These are phyloP conservation scores for Casuarina glauca DNA, from an alignment of 306 rosid genomes.

Conservation along the genomic window DNA sequence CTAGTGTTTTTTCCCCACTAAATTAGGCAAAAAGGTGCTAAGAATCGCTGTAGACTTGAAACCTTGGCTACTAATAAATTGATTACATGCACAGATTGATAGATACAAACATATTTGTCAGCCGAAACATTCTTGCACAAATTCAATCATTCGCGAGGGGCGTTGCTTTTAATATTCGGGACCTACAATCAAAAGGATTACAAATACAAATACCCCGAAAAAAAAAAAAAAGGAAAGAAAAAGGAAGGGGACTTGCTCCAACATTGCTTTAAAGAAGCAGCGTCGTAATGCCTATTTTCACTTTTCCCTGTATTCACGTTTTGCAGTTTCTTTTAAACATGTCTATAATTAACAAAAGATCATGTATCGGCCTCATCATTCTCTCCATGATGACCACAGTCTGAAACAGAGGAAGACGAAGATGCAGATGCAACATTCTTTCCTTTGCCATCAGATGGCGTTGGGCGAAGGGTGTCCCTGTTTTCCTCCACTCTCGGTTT, in stretches of 20 bases:
- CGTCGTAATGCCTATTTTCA: not conserved
- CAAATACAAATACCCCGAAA: too few species aligned
- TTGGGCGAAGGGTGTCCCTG: slow-evolving; percentile 22
- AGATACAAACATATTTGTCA: too few species aligned
- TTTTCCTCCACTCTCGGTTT: slow-evolving; percentile 36
- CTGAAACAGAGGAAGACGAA: slow-evolving; percentile 27
- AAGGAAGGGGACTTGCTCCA: not conserved
- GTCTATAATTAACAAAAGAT: not conserved
- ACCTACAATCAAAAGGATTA: not conserved
- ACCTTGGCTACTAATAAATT: too few species aligned
- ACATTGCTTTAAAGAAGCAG: not conserved
- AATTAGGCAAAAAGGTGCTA: too few species aligned
- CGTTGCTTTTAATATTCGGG: not conserved
- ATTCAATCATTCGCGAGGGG: not conserved
- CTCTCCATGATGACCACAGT: slow-evolving; percentile 25
- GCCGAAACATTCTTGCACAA: not conserved
- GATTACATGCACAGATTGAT: too few species aligned
- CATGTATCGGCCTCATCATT: slow-evolving; percentile 9
- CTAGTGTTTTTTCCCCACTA: too few species aligned
- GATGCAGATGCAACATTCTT: slow-evolving; percentile 41
- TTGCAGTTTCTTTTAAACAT: not conserved
- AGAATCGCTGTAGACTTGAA: too few species aligned
- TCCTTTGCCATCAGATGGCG: slow-evolving; percentile 54
- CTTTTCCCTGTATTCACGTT: slow-evolving; percentile 20
- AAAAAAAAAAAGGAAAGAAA: not conserved